Conservation (phyloP, 2,329 filamentous ascomycete species). For the Alternaria longipes region DNA sequence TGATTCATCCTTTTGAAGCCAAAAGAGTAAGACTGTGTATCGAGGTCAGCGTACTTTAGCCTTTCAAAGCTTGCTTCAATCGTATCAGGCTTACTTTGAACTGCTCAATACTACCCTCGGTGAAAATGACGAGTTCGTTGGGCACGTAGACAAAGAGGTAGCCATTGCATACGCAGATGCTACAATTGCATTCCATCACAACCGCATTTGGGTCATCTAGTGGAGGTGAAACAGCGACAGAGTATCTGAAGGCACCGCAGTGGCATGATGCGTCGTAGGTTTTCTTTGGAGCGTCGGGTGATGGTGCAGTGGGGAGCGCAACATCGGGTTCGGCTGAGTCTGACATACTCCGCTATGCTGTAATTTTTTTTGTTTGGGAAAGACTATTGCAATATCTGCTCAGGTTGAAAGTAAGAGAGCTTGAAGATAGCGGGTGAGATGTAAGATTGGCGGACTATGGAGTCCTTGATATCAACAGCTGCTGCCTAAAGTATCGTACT, state of each 20-base stretch:
- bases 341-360: conserved; percentile 3
- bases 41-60: not conserved
- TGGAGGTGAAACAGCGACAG: conserved; percentile 60
- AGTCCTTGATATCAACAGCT: not conserved
- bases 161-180: conserved; percentile 61
- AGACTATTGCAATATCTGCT: not conserved
- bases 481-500: conserved; percentile 2
- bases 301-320: conserved; percentile 11
- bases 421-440: not conserved
- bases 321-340: not conserved
- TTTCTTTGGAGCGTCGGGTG: conserved; percentile 13
- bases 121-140: conserved; percentile 28
- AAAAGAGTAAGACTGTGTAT: conserved; percentile 41
- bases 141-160: conserved; percentile 58
- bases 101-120: conserved; percentile 29
- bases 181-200: conserved; percentile 63
- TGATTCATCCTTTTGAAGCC: conserved; percentile 27
- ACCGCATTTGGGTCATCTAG: conserved; percentile 53
- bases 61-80: not conserved
- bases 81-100: conserved; percentile 17
- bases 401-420: not conserved
- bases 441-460: not conserved
- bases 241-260: conserved; percentile 62
- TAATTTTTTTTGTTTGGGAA: not conserved
- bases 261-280: conserved; percentile 61